Percentiles rank a stretch among this genome's conserved stretches.
Evolutionary conservation across 208 protist genomes (phyloP).

Genomic region (Trypanosoma platydactyli): DNA sequence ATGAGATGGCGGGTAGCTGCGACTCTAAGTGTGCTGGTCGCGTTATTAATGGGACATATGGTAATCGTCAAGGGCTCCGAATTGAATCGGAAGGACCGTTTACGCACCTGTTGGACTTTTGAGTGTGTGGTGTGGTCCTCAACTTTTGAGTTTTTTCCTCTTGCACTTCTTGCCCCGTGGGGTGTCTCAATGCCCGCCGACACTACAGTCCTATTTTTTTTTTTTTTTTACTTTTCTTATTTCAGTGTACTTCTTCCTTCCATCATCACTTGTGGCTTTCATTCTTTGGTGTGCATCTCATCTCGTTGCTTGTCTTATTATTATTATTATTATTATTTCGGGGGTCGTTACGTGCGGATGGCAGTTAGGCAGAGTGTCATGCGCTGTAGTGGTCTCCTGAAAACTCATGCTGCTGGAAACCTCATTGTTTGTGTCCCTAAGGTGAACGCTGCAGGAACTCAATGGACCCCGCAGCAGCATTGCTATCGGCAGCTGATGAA

Average conservation of each 20-base stretch:
- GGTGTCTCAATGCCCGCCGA: background rate
- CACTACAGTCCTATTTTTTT: background rate
- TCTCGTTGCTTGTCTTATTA: background rate
- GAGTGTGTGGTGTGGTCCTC: background rate
- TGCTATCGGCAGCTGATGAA: conserved; percentile 76
- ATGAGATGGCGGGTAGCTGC: background rate
- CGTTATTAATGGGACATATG: conserved; percentile 79
- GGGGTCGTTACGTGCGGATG: background rate
- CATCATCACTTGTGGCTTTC: no score
- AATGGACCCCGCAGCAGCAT: conserved; percentile 72
- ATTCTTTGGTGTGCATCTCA: background rate
- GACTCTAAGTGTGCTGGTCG: conserved; percentile 51
- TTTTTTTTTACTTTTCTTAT: conserved; percentile 10
- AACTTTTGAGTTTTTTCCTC: conserved; percentile 3
- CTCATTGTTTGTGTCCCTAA: background rate
- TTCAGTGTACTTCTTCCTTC: conserved; percentile 1
- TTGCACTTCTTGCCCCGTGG: background rate
- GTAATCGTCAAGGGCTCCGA: conserved; percentile 74
- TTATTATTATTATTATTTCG: background rate
- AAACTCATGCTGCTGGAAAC: background rate
- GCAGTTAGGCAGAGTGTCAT: conserved; percentile 4
- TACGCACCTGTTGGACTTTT: conserved; percentile 82
- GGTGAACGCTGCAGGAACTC: background rate
- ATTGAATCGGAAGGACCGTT: conserved; percentile 84
- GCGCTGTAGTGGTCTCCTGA: conserved; percentile 5